Percentiles rank a stretch among this genome's conserved stretches.
phyloP scores from a whole-genome alignment of 495 filamentous ascomycete species.

The Delitschia confertaspora region DNA sequence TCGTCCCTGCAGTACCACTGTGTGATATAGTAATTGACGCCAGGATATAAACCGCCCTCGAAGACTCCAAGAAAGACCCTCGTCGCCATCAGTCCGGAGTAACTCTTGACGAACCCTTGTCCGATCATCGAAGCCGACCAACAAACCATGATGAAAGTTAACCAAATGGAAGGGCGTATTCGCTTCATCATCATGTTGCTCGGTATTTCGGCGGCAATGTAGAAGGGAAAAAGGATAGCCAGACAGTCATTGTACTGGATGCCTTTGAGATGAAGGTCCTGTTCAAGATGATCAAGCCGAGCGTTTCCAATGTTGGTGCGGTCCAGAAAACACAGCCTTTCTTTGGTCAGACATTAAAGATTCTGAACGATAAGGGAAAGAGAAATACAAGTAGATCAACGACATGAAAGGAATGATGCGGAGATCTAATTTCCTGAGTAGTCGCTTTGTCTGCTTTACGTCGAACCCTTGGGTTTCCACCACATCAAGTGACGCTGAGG shows the following conservation, averaged over 20 bases:
- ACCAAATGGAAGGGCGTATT: slow-evolving; percentile 30
- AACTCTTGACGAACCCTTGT: slow-evolving; percentile 76
- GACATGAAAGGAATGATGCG: slow-evolving; percentile 46
- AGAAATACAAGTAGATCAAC: slow-evolving; percentile 41
- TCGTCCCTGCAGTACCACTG: slow-evolving; percentile 70
- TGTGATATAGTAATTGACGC: slow-evolving; percentile 78
- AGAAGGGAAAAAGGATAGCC: slow-evolving; percentile 87
- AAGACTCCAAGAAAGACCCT: slow-evolving; percentile 76
- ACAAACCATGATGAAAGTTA: slow-evolving; percentile 48
- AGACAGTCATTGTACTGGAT: slow-evolving; percentile 70
- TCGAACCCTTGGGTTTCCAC: slow-evolving; percentile 19
- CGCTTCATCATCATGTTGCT: slow-evolving; percentile 82
- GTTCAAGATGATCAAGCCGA: slow-evolving; percentile 59
- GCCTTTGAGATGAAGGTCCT: slow-evolving; percentile 53
- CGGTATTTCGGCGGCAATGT: slow-evolving; percentile 74
- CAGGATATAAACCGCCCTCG: slow-evolving; percentile 79
- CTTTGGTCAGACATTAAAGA: slow-evolving; percentile 5
- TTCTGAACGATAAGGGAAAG: not conserved
- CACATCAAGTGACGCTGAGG: too few relatives aligned
- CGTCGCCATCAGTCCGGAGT: slow-evolving; percentile 67
- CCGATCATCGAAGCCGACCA: slow-evolving; percentile 71
- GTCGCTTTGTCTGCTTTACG: slow-evolving; percentile 32
- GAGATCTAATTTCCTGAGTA: slow-evolving; percentile 44
- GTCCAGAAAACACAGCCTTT: slow-evolving; percentile 64
- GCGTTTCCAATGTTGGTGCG: slow-evolving; percentile 64